Conservation (phyloP, 768 basidiomycete genomes). For the Amanita exitialis region DNA sequence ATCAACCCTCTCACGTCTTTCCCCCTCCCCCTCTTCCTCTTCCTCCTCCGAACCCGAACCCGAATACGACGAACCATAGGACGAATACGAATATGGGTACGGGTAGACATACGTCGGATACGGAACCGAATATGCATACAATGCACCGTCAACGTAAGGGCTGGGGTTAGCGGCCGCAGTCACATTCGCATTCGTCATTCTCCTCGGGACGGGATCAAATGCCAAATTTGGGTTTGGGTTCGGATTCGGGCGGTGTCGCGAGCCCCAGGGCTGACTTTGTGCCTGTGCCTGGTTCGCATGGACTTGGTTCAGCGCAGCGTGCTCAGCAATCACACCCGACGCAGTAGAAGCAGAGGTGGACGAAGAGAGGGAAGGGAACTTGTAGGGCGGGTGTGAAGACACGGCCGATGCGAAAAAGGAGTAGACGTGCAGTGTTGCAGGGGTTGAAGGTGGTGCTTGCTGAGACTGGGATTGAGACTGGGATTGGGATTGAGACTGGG, state of each 20-base stretch:
- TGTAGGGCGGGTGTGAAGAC: background rate
- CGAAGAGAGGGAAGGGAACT: background rate
- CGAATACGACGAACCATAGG: background rate
- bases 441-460: background rate
- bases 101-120: background rate
- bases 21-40: background rate
- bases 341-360: background rate
- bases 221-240: background rate
- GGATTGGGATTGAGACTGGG: background rate
- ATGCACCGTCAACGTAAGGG: background rate
- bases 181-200: background rate
- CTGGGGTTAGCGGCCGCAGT: background rate
- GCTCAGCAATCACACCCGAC: too few relatives aligned
- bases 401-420: constrained; percentile 3
- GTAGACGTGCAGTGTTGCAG: background rate
- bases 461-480: background rate
- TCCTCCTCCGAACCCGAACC: background rate
- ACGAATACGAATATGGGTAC: background rate
- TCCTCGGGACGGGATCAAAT: background rate
- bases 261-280: background rate
- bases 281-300: background rate
- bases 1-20: background rate
- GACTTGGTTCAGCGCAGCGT: background rate
- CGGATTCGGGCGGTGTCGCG: background rate
- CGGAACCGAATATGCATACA: background rate